Evolutionary conservation across 2,329 filamentous ascomycete genomes (phyloP), one percentile per base, ranked within the genome.

Genomic region (Aspergillus sp.): DNA sequence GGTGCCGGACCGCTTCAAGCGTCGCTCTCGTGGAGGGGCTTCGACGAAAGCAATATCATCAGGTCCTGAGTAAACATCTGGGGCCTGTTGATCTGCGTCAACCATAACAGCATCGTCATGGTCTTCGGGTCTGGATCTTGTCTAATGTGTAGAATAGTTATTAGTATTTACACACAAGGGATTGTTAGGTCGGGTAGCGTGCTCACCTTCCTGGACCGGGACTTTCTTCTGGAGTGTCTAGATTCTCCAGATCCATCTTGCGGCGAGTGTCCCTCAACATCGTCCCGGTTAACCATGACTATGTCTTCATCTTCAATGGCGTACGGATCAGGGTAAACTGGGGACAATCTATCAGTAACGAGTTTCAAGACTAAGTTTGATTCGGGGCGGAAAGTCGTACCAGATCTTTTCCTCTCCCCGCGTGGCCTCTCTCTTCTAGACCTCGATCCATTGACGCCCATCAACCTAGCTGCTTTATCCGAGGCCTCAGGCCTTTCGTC

Each of bases 391-490:
- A 13, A 19, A 37, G 46, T 38, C 56, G 48, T 61, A 68, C 66
- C 51, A 43, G 61, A 58, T 52, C 58, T 67, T 42, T 73, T 81
- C 43, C 77, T 76, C 61, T 78, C 71, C 57, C 77, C 73, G 50
- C 71, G 71, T 4, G 19, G 19, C 48, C 71, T 72, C 9, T 72
- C 71, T 35, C 54, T 59, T 33, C 51, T 58, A 5, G 70, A 72
- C 53, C 72, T 74, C 27, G 71, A 62, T 44, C 65, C 67, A 48
- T 65, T 72, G 47, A 79, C 67, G 53, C 71, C 90, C 81, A 93
- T 81, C 41, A 91, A 68, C 65, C 83, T 90, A 29, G 88, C 87
- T 27, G 88, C 88, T 66, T 94, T 95, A 37, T 81, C 77, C 6
- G 83, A 77, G 59, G 88, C 77, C 40, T 80, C 78, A 3, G 76